Evolutionary conservation across 225 moss, liverwort and hornwort genomes (phyloP).

Genomic region (Lunularia cruciata): DNA sequence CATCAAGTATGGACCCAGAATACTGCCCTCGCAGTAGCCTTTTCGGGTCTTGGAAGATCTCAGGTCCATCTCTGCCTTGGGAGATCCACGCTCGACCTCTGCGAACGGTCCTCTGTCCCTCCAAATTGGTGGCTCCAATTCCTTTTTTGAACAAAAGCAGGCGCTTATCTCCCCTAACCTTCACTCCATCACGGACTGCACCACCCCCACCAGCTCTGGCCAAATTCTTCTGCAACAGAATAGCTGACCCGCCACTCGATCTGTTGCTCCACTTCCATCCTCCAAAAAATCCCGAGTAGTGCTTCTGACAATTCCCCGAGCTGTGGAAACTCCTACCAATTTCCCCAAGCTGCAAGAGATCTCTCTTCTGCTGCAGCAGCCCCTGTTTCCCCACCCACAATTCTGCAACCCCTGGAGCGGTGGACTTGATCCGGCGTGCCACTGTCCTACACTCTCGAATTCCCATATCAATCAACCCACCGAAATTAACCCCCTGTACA

Average conservation of each 20-base stretch:
- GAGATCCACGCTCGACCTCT: conserved; percentile 16
- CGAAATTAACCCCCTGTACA: not conserved
- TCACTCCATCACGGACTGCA: not conserved
- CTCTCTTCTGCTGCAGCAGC: not conserved
- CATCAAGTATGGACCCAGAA: not conserved
- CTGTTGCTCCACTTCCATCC: conserved; percentile 26
- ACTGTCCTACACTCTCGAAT: conserved; percentile 28
- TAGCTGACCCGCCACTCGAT: conserved; percentile 20
- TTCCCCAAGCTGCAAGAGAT: not conserved
- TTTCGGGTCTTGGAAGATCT: conserved; percentile 2
- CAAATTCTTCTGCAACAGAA: not conserved
- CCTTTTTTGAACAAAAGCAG: conserved; percentile 13
- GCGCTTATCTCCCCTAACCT: conserved; percentile 1
- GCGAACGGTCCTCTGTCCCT: not conserved
- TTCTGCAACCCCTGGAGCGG: not conserved
- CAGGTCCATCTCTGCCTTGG: conserved; percentile 3
- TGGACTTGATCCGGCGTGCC: conserved; percentile 11
- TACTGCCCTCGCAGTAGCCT: not conserved
- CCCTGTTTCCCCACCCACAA: not conserved
- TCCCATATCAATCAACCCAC: conserved; percentile 23
- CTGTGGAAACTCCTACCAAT: conserved; percentile 10
- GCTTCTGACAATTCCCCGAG: not conserved
- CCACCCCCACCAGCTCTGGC: conserved; percentile 1
- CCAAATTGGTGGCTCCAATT: conserved; percentile 11
- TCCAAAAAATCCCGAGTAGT: conserved; percentile 3